A percentile compares a stretch with the other conserved stretches of the same genome.
These are phyloP conservation scores for Mycena floridula DNA, from an alignment of 768 basidiomycete species.

Conservation along the genomic window DNA sequence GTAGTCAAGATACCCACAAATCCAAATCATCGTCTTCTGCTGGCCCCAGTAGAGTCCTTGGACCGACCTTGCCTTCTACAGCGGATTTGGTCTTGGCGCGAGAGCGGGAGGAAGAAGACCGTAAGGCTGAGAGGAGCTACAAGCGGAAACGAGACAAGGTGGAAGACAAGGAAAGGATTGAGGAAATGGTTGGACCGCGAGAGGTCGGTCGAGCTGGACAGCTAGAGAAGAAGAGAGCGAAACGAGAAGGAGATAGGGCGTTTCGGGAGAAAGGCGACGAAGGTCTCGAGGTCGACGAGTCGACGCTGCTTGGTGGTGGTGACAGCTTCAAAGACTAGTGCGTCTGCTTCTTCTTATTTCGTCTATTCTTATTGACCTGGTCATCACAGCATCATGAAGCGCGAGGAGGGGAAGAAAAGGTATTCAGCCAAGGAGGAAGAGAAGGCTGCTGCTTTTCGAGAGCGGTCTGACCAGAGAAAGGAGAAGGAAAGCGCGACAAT, in stretches of 20 bases:
- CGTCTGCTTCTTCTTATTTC: slow-evolving; percentile 14
- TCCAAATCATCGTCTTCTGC: slow-evolving; percentile 8
- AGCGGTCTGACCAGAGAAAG: slow-evolving; percentile 55
- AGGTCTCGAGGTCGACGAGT: slow-evolving; percentile 73
- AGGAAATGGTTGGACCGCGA: slow-evolving; percentile 78
- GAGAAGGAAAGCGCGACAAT: slow-evolving; percentile 90
- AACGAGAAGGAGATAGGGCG: slow-evolving; percentile 61
- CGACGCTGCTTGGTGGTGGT: slow-evolving; percentile 74
- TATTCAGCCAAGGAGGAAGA: slow-evolving; percentile 59
- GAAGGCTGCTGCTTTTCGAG: slow-evolving; percentile 42
- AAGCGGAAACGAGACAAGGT: slow-evolving; percentile 64
- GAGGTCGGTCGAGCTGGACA: slow-evolving; percentile 77
- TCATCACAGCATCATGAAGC: slow-evolving; percentile 53
- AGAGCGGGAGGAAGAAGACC: slow-evolving; percentile 51
- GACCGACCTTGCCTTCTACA: slow-evolving; percentile 64
- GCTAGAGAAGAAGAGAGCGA: slow-evolving; percentile 80
- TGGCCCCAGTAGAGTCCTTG: slow-evolving; percentile 42
- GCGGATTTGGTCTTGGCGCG: slow-evolving; percentile 66
- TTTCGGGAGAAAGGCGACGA: slow-evolving; percentile 77
- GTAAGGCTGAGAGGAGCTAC: slow-evolving; percentile 43
- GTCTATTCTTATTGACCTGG: neutral
- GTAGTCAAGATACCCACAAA: slow-evolving; percentile 12
- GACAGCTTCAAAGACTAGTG: slow-evolving; percentile 80
- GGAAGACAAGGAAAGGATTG: slow-evolving; percentile 62
- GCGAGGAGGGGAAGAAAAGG: slow-evolving; percentile 66